Conservation (phyloP, 805 yeast species). For the Komagataella pseudopastoris region DNA sequence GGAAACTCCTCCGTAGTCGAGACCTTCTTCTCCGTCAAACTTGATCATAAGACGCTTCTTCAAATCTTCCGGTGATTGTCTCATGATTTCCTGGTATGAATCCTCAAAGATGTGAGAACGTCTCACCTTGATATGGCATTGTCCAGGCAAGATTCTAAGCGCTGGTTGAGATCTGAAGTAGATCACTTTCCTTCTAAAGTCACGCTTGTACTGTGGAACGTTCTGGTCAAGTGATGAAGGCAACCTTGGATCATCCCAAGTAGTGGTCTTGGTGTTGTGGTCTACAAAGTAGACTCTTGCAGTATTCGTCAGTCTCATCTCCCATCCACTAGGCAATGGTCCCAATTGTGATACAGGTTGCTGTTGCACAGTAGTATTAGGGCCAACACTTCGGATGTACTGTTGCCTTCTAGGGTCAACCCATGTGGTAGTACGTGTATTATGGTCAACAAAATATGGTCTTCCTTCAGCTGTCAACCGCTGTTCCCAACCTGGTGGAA, state of each 20-base stretch:
- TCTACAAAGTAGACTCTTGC: conserved; percentile 98
- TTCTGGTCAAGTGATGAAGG: conserved; percentile 96
- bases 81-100: conserved; percentile 95
- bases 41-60: conserved; percentile 96
- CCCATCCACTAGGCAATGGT: conserved; percentile 98
- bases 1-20: conserved; percentile 98
- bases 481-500: conserved; percentile 99
- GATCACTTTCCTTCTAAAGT: conserved; percentile 92
- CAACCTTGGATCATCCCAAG: conserved; percentile 99
- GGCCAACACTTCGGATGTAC: conserved; percentile 88
- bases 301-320: conserved; percentile 97
- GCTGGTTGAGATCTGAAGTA: conserved; percentile 99
- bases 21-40: conserved; percentile 98
- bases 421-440: conserved; percentile 99
- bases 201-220: conserved; percentile 98
- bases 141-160: conserved; percentile 92
- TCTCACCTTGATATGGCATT: conserved; percentile 95
- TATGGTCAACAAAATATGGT: conserved; percentile 96
- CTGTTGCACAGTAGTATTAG: conserved; percentile 86
- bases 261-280: conserved; percentile 97
- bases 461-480: conserved; percentile 96
- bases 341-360: conserved; percentile 97
- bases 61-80: conserved; percentile 96
- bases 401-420: conserved; percentile 99
- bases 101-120: conserved; percentile 95